Evolutionary conservation across 202 grass and related monocot species (phyloP), one percentile per base, ranked within the genome.

Genomic region (Saccharum hybrid): DNA sequence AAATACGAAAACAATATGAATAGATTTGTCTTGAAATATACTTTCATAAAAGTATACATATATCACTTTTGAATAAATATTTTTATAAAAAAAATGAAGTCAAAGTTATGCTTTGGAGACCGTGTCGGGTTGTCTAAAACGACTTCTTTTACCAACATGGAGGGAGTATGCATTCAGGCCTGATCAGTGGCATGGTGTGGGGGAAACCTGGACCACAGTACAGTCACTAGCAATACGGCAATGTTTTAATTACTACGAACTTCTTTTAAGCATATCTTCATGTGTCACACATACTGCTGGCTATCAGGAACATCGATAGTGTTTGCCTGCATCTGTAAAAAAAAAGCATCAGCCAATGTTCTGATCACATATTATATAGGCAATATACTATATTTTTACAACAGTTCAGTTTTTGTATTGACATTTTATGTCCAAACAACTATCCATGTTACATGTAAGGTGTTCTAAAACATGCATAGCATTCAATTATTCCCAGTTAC

Each of bases 151-250:
- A n/a, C n/a, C n/a, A n/a, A n/a, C n/a, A n/a, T n/a, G n/a, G n/a
- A n/a, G n/a, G n/a, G n/a, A n/a, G n/a, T 59, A 21, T 56, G n/a
- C 59, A 67, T 82, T 59, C 56, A 68, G 39, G 31, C 42, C 81
- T 56, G 61, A 83, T 7, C 84, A 82, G 71, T 83, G 38, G 42
- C 31, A 72, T 82, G 38, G 79, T 48, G 56, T 68, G 72, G 66
- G 77, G 72, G 28, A 51, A 83, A 72, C 38, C 16, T 68, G 60
- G 74, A 74, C 70, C 51, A 12, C 68, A 36, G 9, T 43, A 73
- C 52, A 40, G 1, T 85, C 81, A 28, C 40, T 71, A 21, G 34
- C 34, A 51, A 77, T 81, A 68, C 56, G 71, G 23, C 54, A 77
- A 66, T 81, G 57, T 71, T 19, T 85, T 77, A 71, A 76, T 81